Evolutionary conservation across 176 grass and related monocot genomes (phyloP), one percentile per base, ranked within the genome.

Genomic region (Raddia guianensis): DNA sequence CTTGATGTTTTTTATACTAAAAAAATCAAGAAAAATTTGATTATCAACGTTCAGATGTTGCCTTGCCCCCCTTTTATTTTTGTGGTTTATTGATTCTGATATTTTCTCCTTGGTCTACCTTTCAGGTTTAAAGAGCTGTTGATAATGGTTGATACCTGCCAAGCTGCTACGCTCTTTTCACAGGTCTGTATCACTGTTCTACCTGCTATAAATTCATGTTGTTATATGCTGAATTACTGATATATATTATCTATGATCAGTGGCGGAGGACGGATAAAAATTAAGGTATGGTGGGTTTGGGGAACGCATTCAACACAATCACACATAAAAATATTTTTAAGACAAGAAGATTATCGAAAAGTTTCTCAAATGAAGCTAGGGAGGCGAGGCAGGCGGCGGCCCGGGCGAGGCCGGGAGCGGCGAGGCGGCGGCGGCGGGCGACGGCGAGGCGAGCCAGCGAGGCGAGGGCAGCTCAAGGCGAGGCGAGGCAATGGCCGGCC

Each of bases 81-180:
- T 81, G 15, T 9, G 56, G 19, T 68, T 19, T 9, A 32, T 80
- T 74, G 57, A 21, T 51, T 65, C 59, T 90, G 43, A 55, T 19
- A 8, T 53, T 54, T 90, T 68, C 62, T 87, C 27, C 70, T 71
- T 68, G 21, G 34, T 32, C 42, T 34, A 14, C 54, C 35, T 67
- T 85, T 85, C 74, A 99, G 93, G 87, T 96, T 99, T 86, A 96
- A 99, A 82, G 97, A 99, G 82, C 81, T 99, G 56, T 66, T 99
- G 71, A 93, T 99, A 88, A 96, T 99, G 93, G 93, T 99, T 68
- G 97, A 99, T 75, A 99, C 97, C 69, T 99, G 97, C 83, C 97
- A 96, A 86, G 97, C 93, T 77, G 97, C 93, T 27, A 99, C 93
- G 67, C 97, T 96, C 74, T 99, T 99, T 86, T 95, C 92, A 67